These are phyloP conservation scores for Globisporangium paroecandrum DNA, from an alignment of 352 stramenopile genomes.

Conservation along the genomic window DNA sequence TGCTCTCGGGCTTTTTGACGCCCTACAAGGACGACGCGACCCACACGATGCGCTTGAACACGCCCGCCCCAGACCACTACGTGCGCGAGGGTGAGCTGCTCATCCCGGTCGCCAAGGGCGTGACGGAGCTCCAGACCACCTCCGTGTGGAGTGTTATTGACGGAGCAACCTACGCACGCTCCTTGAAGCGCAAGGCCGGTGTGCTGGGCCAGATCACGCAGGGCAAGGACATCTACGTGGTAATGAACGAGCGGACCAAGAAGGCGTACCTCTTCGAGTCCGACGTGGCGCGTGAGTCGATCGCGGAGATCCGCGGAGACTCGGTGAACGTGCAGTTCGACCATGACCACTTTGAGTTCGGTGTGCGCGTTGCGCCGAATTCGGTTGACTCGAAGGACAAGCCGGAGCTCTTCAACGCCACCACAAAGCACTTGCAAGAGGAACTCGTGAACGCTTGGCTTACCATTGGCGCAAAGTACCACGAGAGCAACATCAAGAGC, in stretches of 20 bases:
- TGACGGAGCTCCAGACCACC: background rate
- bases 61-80: background rate
- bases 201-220: background rate
- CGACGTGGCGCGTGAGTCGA: background rate
- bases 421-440: too few relatives aligned
- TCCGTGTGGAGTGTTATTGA: constrained; percentile 11
- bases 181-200: constrained; percentile 6
- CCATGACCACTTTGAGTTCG: too few relatives aligned
- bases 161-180: constrained; percentile 3
- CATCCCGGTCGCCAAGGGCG: background rate
- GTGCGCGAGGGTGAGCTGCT: constrained; percentile 9
- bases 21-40: too few relatives aligned
- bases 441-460: too few relatives aligned
- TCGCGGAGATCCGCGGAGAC: background rate
- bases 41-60: too few relatives aligned
- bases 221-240: constrained; percentile 11
- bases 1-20: too few relatives aligned
- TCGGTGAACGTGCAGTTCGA: too few relatives aligned
- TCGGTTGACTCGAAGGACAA: too few relatives aligned
- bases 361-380: too few relatives aligned
- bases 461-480: too few relatives aligned
- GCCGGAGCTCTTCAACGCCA: too few relatives aligned
- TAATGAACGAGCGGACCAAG: constrained; percentile 8
- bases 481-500: too few relatives aligned
- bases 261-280: background rate